Evolutionary conservation across 768 basidiomycete genomes (phyloP), one percentile per base, ranked within the genome.

Genomic region (Lepiota venenata): DNA sequence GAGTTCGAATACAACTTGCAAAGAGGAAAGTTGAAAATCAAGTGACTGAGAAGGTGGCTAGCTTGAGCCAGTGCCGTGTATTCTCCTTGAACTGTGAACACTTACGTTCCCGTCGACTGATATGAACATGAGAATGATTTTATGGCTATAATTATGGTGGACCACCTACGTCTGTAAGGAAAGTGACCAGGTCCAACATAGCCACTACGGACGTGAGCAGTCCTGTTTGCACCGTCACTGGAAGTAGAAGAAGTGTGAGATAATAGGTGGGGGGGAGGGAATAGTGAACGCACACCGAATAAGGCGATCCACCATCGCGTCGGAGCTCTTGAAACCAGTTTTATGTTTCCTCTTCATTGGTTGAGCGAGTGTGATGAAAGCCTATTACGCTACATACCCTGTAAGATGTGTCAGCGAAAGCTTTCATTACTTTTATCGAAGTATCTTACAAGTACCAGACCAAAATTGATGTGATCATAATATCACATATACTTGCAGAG

Each of bases 1-100:
- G 70, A 70, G 61, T 74, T 75, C 18, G 71, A 71, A 58, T 74
- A 73, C 8, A 77, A 62, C 59, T 75, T 75, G 39, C 71, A 67
- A 14, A 74, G 67, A 6, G 68, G 66, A 44, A 74, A 66, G 60
- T 70, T 71, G 62, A 74, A 71, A 12, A 69, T 61, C 3, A 75
- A 61, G 58, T 75, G 70, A 36, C 73, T 74, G 55, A 8, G 29
- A 22, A 22, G n/a, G 32, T 32, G 32, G 10, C 10, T 37, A 6
- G 16, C 16, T 47, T 39, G 29, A 27, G 10, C 32, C 8, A 9
- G 32, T 25, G 25, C 7, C 11, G 16, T 11, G 14, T 11, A 25
- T 7, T 40, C 12, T 12, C 15, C 11, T 12, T 18, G 25, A 21
- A 14, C 15, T 18, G 14, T 25, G 11, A 10, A 45, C n/a, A 59